Evolutionary conservation across 805 yeast species (phyloP), one percentile per base, ranked within the genome.

Genomic region (Saccharomycopsis amapae): DNA sequence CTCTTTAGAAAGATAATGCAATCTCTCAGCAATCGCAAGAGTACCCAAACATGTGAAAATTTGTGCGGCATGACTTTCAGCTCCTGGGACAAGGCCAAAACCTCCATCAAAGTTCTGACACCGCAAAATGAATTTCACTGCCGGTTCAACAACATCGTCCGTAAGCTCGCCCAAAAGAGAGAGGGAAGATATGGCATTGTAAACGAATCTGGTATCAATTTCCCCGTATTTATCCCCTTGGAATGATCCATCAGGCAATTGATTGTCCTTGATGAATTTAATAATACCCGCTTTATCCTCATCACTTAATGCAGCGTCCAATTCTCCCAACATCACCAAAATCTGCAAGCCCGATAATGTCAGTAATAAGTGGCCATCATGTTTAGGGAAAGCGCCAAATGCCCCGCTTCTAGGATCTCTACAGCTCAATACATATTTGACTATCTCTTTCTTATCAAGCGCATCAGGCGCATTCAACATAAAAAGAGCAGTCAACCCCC

Each of bases 31-130:
- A 9, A 93, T 81, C 2, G 88, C 84, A 39, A 93, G 66, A 0
- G 94, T 73, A 1, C 83, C 97, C 1, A 93, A 60, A 51, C 95
- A 88, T 0, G 94, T 85, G 56, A 87, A 88, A 0, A 81, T 84
- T 61, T 85, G 95, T 0, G 96, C 97, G 1, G 95, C 81, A 62
- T 93, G 99, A 38, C 90, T 79, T 62, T 93, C 99, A 0, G 95
- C 90, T 1, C 96, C 96, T 0, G 98, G 97, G 6, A 78, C 78
- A 63, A 85, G 68, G 0, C 98, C 98, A 68, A 84, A 93, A 0
- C 95, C 96, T 3, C 98, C 99, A 60, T 93, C 98, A 59, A 87
- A 90, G 61, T 93, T 93, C 51, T 74, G 81, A 62, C 98, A 93
- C 31, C 59, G 58, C 42, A 73, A 54, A 1, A 90, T 75, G 63